phyloP scores from a whole-genome alignment of 805 yeast genomes.

The Sugiyamaella smithiae region DNA sequence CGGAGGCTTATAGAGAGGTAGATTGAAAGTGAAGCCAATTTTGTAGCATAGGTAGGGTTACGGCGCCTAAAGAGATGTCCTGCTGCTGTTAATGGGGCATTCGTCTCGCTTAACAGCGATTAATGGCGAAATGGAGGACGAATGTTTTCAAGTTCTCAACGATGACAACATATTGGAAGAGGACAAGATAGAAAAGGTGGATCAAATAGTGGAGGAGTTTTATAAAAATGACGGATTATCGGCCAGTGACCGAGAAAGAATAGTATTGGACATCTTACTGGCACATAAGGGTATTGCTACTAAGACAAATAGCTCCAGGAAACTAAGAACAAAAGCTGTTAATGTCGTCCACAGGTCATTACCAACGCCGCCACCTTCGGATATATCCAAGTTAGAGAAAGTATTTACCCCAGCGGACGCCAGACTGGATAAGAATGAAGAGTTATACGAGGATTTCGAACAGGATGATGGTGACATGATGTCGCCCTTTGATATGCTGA shows the following conservation, averaged over 20 bases:
- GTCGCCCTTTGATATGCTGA: constrained; percentile 40
- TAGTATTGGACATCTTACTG: constrained; percentile 43
- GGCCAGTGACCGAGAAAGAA: constrained; percentile 34
- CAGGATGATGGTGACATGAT: constrained; percentile 13
- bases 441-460: constrained; percentile 10
- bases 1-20: background rate
- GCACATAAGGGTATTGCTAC: constrained; percentile 33
- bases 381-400: constrained; percentile 18
- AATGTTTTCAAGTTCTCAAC: constrained; percentile 35
- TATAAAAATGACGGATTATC: constrained; percentile 18
- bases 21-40: background rate
- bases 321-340: background rate
- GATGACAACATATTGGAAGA: constrained; percentile 37
- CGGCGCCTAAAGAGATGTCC: background rate
- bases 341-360: constrained; percentile 1
- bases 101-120: too few relatives aligned
- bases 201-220: constrained; percentile 32
- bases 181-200: constrained; percentile 40
- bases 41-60: background rate
- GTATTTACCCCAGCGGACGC: background rate
- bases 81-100: background rate
- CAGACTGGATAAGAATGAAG: background rate
- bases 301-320: background rate
- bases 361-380: constrained; percentile 19
- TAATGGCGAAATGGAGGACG: constrained; percentile 17